Conservation (phyloP, 208 protist genomes). For the Acanthamoeba healyi region DNA sequence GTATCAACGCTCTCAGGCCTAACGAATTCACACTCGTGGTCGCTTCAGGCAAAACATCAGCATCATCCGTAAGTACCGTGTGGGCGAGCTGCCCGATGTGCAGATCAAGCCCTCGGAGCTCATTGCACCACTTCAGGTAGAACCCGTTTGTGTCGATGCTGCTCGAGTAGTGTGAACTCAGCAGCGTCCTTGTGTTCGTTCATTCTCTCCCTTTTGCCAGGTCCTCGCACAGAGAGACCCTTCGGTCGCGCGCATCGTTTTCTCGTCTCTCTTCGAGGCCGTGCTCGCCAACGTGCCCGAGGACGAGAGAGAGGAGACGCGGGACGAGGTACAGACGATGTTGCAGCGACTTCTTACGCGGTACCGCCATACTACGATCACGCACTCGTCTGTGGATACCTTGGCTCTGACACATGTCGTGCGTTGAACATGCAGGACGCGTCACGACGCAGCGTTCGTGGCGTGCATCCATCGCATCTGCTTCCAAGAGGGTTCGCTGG, state of each 20-base stretch:
- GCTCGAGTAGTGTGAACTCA: not conserved
- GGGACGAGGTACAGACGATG: slow-evolving; percentile 50
- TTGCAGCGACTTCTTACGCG: not conserved
- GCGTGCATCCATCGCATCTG: slow-evolving; percentile 75
- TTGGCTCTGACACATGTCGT: too few relatives aligned
- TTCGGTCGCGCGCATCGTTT: slow-evolving; percentile 57
- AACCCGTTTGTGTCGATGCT: slow-evolving; percentile 84
- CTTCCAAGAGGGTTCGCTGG: slow-evolving; percentile 37
- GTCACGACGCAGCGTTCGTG: slow-evolving; percentile 66
- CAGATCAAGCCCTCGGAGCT: slow-evolving; percentile 91
- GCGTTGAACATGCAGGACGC: not conserved
- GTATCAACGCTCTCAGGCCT: not conserved
- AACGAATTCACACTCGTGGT: not conserved
- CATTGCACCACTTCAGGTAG: slow-evolving; percentile 91
- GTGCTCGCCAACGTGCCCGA: slow-evolving; percentile 58
- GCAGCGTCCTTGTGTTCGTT: not conserved
- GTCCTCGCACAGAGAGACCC: slow-evolving; percentile 62
- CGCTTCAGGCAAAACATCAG: slow-evolving; percentile 16
- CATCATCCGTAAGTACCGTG: slow-evolving; percentile 85
- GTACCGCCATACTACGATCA: not conserved
- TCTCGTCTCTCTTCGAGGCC: slow-evolving; percentile 65
- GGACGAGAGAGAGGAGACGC: slow-evolving; percentile 61
- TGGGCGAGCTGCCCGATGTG: slow-evolving; percentile 92
- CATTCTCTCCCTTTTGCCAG: not conserved
- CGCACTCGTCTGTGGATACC: not conserved